Evolutionary conservation across 2,329 filamentous ascomycete species (phyloP).

Genomic region (Hymenoscyphus scutula): DNA sequence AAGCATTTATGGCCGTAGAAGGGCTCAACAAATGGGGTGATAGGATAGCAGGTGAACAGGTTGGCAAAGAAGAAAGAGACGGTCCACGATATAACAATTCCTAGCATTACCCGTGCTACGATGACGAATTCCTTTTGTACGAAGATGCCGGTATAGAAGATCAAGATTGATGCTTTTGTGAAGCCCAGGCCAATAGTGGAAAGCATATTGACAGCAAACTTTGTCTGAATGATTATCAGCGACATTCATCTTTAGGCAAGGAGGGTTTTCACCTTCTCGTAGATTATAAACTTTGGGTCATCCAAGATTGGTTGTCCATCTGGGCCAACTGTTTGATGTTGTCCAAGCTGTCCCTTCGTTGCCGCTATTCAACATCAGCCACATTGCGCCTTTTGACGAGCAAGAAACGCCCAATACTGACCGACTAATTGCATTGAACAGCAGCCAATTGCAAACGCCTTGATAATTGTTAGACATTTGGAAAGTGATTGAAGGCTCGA

Average conservation of each 20-base stretch:
- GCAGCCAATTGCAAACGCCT: conserved; percentile 4
- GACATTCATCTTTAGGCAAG: too few species aligned
- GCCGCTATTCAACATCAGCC: neutral
- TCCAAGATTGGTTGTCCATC: conserved; percentile 1
- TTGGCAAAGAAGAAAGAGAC: conserved; percentile 6
- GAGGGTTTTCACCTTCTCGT: neutral
- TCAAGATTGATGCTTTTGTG: neutral
- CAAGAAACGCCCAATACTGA: neutral
- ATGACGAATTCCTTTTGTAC: neutral
- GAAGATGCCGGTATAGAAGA: conserved; percentile 6
- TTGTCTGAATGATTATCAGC: neutral
- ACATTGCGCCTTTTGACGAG: neutral
- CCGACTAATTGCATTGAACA: neutral
- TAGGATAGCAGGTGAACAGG: conserved; percentile 1
- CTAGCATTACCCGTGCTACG: neutral
- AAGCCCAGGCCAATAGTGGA: neutral
- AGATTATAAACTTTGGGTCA: conserved; percentile 2
- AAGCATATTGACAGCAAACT: conserved; percentile 8
- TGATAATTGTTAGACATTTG: too few species aligned
- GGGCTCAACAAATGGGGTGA: neutral
- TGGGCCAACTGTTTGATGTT: neutral
- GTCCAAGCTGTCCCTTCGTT: conserved; percentile 3
- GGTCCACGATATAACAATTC: neutral
- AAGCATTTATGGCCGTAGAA: conserved; percentile 5
- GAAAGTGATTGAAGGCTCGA: too few species aligned